phyloP scores from a whole-genome alignment of 1,284 basidiomycete genomes.

The Ceratobasidium sp. region DNA sequence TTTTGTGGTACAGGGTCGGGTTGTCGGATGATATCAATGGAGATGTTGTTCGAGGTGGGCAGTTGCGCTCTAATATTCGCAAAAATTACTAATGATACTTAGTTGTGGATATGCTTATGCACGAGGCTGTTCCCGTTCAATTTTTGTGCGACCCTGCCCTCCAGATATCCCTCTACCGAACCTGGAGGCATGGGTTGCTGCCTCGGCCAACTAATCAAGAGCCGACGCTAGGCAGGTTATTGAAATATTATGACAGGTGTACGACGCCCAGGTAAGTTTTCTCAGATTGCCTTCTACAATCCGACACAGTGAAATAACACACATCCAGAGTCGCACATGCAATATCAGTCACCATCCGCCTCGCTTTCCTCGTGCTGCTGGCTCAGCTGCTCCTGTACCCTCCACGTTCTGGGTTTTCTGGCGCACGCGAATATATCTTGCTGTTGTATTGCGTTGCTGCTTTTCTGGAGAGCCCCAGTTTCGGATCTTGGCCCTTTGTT shows the following conservation, averaged over 20 bases:
- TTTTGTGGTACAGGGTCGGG: conserved; percentile 42
- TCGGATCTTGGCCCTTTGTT: conserved; percentile 36
- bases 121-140: conserved; percentile 16
- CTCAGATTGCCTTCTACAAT: background rate
- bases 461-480: conserved; percentile 21
- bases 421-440: conserved; percentile 26
- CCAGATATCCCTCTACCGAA: conserved; percentile 39
- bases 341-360: conserved; percentile 19
- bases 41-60: conserved; percentile 35
- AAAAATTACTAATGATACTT: background rate
- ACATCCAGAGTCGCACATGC: conserved; percentile 29
- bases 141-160: conserved; percentile 39
- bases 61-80: background rate
- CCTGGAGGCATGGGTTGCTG: conserved; percentile 17
- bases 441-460: conserved; percentile 34
- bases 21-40: conserved; percentile 24
- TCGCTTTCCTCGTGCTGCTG: conserved; percentile 17
- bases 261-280: conserved; percentile 25
- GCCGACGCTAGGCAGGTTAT: conserved; percentile 11
- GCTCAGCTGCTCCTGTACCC: conserved; percentile 30
- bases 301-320: background rate
- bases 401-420: conserved; percentile 21
- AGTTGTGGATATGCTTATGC: conserved; percentile 41
- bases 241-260: conserved; percentile 30
- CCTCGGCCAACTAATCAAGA: conserved; percentile 18